phyloP scores from a whole-genome alignment of 352 stramenopile species.

The Phytophthora multivora region DNA sequence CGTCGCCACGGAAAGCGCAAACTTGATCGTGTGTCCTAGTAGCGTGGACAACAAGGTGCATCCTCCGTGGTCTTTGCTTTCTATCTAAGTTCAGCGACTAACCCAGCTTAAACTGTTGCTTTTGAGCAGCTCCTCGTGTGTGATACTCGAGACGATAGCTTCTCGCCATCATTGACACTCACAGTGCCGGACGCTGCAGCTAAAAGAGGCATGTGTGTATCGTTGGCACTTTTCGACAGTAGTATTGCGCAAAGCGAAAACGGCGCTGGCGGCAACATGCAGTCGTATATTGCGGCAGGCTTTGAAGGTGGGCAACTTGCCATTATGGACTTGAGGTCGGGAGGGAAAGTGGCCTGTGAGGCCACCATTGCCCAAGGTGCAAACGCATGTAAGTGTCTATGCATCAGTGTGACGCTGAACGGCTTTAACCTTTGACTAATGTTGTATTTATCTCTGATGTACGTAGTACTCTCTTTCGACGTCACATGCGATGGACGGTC shows the following conservation, averaged over 20 bases:
- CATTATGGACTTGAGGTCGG: slow-evolving; percentile 64
- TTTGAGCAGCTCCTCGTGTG: slow-evolving; percentile 47
- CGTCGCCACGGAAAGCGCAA: background rate
- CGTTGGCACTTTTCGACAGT: slow-evolving; percentile 41
- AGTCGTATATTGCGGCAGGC: slow-evolving; percentile 58
- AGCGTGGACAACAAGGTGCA: slow-evolving; percentile 45
- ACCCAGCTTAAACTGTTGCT: slow-evolving; percentile 1
- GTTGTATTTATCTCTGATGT: background rate
- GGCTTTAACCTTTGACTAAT: slow-evolving; percentile 1
- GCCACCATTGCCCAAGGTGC: slow-evolving; percentile 46
- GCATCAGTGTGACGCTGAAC: background rate
- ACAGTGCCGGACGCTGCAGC: slow-evolving; percentile 28
- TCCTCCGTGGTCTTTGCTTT: background rate
- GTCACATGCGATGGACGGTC: slow-evolving; percentile 54
- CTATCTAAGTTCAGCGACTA: slow-evolving; percentile 2
- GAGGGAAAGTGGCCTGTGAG: slow-evolving; percentile 56
- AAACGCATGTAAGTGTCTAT: slow-evolving; percentile 52
- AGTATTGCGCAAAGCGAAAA: slow-evolving; percentile 22
- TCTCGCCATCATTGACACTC: slow-evolving; percentile 38
- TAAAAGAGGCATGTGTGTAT: slow-evolving; percentile 61
- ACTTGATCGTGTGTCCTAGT: slow-evolving; percentile 51
- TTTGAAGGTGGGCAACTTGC: slow-evolving; percentile 77
- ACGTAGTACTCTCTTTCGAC: slow-evolving; percentile 73
- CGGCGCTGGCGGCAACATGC: slow-evolving; percentile 15
- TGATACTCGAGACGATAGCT: slow-evolving; percentile 40